Percentiles rank a stretch among this genome's conserved stretches.
Conservation (phyloP, 2,329 filamentous ascomycete species). For the Myriangium duriaei region DNA sequence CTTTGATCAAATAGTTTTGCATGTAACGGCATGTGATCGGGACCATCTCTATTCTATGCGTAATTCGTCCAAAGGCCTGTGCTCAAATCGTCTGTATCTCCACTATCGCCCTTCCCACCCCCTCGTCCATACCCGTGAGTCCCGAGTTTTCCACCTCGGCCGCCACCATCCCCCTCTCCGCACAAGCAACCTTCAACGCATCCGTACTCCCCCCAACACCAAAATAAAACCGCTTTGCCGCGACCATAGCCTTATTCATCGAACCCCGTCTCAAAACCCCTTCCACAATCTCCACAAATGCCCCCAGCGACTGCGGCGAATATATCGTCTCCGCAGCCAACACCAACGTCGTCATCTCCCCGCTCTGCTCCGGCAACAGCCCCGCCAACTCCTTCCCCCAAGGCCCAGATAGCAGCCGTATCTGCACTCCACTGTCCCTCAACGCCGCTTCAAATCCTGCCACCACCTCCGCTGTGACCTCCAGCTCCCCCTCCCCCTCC, state of each 20-base stretch:
- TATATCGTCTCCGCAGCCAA: constrained; percentile 77
- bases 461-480: constrained; percentile 47
- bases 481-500: constrained; percentile 40
- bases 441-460: constrained; percentile 47
- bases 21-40: too few species aligned
- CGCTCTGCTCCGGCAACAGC: constrained; percentile 34
- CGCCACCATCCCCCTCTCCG: constrained; percentile 30
- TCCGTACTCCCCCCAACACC: constrained; percentile 73
- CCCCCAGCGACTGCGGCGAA: constrained; percentile 55
- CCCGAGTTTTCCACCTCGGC: constrained; percentile 36
- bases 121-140: constrained; percentile 30
- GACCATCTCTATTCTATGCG: too few species aligned
- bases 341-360: constrained; percentile 38
- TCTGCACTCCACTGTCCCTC: constrained; percentile 34
- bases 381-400: constrained; percentile 54
- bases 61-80: too few species aligned
- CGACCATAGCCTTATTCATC: constrained; percentile 51
- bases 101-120: constrained; percentile 35
- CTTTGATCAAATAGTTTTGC: constrained; percentile 4
- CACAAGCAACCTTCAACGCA: constrained; percentile 46
- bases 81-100: constrained; percentile 33
- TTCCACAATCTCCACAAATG: constrained; percentile 57
- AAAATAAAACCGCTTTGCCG: constrained; percentile 71
- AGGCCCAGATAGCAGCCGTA: constrained; percentile 61
- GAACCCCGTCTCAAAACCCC: constrained; percentile 41